A percentile compares a stretch with the other conserved stretches of the same genome.
Conservation (phyloP, 2,329 filamentous ascomycete genomes). For the Cytospora leucostoma region DNA sequence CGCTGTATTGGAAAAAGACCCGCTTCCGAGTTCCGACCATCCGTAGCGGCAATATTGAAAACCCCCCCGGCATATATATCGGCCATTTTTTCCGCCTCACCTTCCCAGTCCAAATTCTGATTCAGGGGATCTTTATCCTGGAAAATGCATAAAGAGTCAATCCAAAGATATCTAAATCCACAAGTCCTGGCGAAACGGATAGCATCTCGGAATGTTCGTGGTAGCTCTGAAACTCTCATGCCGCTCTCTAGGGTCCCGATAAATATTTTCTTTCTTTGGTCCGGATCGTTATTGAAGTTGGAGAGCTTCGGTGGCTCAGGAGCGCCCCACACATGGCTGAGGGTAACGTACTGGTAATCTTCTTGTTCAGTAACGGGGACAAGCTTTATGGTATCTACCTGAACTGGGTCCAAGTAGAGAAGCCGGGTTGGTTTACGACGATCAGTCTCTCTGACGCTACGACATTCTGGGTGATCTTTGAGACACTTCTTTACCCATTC, state of each 20-base stretch:
- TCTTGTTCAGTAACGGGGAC: not conserved
- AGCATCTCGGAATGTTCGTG: not conserved
- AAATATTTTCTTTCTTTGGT: not conserved
- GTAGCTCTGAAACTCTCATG: not conserved
- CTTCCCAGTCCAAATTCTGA: not conserved
- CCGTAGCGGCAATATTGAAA: constrained; percentile 7
- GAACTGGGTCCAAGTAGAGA: not conserved
- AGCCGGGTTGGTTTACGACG: not conserved
- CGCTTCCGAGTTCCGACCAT: not conserved
- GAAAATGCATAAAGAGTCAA: constrained; percentile 6
- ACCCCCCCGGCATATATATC: constrained; percentile 3
- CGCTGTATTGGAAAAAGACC: not conserved
- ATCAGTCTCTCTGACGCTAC: not conserved
- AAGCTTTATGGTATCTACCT: not conserved
- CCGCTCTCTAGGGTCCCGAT: not conserved
- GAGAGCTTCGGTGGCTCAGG: constrained; percentile 7
- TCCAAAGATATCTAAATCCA: not conserved
- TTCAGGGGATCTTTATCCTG: not conserved
- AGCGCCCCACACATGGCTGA: constrained; percentile 11
- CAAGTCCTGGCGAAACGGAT: not conserved
- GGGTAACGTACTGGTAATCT: not conserved
- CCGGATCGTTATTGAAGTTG: not conserved
- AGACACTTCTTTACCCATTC: not conserved
- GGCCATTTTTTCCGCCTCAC: not conserved
- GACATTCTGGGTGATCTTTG: not conserved